Conservation (phyloP, 257 asterid genomes). For the Petunia secreta region DNA sequence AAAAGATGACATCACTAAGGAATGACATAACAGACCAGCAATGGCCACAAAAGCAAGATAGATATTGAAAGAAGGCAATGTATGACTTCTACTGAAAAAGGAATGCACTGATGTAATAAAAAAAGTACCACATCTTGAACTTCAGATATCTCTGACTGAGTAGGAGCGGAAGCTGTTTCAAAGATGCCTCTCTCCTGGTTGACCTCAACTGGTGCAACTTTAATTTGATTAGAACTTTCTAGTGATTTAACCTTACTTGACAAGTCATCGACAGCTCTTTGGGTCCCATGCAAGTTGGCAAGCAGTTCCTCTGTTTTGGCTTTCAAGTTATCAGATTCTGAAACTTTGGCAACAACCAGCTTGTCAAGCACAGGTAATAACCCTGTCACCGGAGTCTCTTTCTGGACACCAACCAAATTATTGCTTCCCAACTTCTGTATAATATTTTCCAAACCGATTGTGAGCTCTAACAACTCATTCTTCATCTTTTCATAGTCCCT, state of each 20-base stretch:
- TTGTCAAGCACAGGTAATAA: conserved; percentile 64
- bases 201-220: conserved; percentile 49
- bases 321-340: conserved; percentile 69
- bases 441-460: conserved; percentile 60
- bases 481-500: conserved; percentile 47
- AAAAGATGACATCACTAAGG: conserved; percentile 13
- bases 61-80: conserved; percentile 11
- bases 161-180: conserved; percentile 50
- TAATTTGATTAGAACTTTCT: conserved; percentile 61
- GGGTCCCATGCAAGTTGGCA: conserved; percentile 62
- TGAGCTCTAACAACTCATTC: conserved; percentile 56
- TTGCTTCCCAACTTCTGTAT: conserved; percentile 66
- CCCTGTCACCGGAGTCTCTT: conserved; percentile 46
- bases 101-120: conserved; percentile 22
- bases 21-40: conserved; percentile 13
- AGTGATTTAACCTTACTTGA: conserved; percentile 71
- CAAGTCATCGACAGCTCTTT: conserved; percentile 67
- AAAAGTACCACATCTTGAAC: conserved; percentile 77
- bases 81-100: conserved; percentile 16
- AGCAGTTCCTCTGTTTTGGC: conserved; percentile 71
- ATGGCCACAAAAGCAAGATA: background rate
- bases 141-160: conserved; percentile 89
- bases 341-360: conserved; percentile 50
- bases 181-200: conserved; percentile 63
- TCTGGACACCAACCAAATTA: conserved; percentile 54